phyloP scores from a whole-genome alignment of 2,329 filamentous ascomycete species.

The Epichloe baconii region DNA sequence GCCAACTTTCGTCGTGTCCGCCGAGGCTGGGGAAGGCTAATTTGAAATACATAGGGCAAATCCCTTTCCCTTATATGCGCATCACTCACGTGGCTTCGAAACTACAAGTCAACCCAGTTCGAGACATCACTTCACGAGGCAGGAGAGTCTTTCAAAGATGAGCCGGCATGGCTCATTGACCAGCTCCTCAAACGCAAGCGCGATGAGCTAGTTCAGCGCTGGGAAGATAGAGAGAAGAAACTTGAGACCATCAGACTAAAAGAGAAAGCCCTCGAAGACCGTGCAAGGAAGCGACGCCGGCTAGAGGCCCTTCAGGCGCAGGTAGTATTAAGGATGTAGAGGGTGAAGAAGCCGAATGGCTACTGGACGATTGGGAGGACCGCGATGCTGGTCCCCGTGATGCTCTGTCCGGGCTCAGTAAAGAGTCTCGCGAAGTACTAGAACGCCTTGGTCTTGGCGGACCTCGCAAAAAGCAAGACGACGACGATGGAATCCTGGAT shows the following conservation, averaged over 20 bases:
- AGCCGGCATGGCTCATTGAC: slow-evolving; percentile 76
- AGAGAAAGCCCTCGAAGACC: slow-evolving; percentile 42
- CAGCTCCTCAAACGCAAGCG: slow-evolving; percentile 58
- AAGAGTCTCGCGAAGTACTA: slow-evolving; percentile 63
- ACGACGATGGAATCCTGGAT: slow-evolving; percentile 33
- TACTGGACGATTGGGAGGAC: slow-evolving; percentile 59
- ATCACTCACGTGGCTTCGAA: slow-evolving; percentile 79
- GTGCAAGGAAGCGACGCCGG: slow-evolving; percentile 33
- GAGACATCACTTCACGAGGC: slow-evolving; percentile 36
- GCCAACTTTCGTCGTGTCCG: not conserved
- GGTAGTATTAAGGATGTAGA: slow-evolving; percentile 11
- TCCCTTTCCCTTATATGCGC: slow-evolving; percentile 84
- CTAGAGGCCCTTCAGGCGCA: slow-evolving; percentile 22
- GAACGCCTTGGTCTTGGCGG: slow-evolving; percentile 44
- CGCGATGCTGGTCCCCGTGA: slow-evolving; percentile 19
- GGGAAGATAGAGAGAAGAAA: slow-evolving; percentile 61
- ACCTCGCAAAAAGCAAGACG: slow-evolving; percentile 21
- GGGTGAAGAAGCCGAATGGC: slow-evolving; percentile 55
- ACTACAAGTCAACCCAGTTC: slow-evolving; percentile 53
- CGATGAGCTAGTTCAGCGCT: slow-evolving; percentile 50
- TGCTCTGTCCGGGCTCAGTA: slow-evolving; percentile 48
- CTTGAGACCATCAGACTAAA: slow-evolving; percentile 52
- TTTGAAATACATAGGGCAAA: slow-evolving; percentile 49
- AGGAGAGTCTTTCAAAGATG: slow-evolving; percentile 41
- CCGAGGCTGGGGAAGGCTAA: not conserved